Percentiles rank a stretch among this genome's conserved stretches.
Evolutionary conservation across 441 rosid species (phyloP).

Genomic region (Sinapis alba): DNA sequence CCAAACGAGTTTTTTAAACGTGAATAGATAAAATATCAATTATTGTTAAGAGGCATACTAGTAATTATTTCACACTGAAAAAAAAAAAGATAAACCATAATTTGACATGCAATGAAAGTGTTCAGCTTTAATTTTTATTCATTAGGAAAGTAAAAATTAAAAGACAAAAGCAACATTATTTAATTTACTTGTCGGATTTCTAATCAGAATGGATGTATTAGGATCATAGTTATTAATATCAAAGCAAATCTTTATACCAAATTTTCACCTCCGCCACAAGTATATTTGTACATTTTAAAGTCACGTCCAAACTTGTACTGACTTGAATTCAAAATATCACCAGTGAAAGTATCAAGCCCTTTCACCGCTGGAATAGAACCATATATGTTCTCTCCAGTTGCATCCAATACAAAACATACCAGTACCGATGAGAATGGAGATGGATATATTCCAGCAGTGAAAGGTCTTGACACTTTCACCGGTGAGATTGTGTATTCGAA

Average conservation of each 20-base stretch:
- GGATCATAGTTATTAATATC: not conserved
- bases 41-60: too few species aligned
- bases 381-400: not conserved
- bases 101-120: not conserved
- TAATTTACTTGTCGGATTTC: not conserved
- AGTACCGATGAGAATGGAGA: not conserved
- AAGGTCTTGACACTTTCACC: not conserved
- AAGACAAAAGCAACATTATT: too few species aligned
- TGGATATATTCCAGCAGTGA: not conserved
- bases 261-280: not conserved
- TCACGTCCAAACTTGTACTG: too few species aligned
- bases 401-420: too few species aligned
- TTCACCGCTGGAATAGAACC: too few species aligned
- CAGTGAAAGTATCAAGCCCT: too few species aligned
- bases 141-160: too few species aligned
- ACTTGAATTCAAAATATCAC: too few species aligned
- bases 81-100: too few species aligned
- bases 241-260: not conserved
- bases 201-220: not conserved
- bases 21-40: too few species aligned
- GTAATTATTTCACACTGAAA: too few species aligned
- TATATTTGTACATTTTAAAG: too few species aligned
- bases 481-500: not conserved
- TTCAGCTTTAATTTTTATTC: not conserved
- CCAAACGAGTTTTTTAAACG: not conserved